A percentile compares a stretch with the other conserved stretches of the same genome.
Conservation (phyloP, 257 asterid species). For the Primulina eburnea region DNA sequence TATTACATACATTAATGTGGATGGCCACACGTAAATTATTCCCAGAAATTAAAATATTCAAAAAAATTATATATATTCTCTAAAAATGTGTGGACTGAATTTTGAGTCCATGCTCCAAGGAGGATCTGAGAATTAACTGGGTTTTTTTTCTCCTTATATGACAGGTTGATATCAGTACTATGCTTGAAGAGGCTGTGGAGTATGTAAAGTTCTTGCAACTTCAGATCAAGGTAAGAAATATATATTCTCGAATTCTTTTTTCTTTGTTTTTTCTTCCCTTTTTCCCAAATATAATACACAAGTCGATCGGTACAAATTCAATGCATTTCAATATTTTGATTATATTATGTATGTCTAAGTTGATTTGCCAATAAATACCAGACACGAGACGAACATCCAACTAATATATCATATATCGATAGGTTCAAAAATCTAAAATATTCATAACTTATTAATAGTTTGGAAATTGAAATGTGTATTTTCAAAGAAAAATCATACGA, state of each 20-base stretch:
- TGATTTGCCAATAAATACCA: not conserved
- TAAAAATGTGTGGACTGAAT: no score
- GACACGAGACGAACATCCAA: no score
- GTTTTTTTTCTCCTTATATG: not conserved
- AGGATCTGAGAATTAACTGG: not conserved
- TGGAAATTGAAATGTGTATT: not conserved
- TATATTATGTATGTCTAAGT: no score
- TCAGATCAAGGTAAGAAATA: slow-evolving; percentile 43
- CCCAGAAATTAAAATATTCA: no score
- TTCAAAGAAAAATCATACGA: no score
- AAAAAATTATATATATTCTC: no score
- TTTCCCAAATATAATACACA: not conserved
- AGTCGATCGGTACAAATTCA: not conserved
- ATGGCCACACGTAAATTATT: no score
- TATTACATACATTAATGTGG: no score
- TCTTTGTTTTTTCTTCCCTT: no score
- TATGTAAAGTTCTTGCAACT: slow-evolving; percentile 54
- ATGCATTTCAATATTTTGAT: not conserved
- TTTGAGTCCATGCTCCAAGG: no score
- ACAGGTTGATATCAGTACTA: slow-evolving; percentile 55
- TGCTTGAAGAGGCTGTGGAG: slow-evolving; percentile 62
- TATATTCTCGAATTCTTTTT: no score
- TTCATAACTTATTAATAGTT: not conserved
- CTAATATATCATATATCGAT: no score
- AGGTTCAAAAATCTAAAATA: not conserved